A percentile compares a stretch with the other conserved stretches of the same genome.
These are phyloP conservation scores for Strombidium stylifer DNA, from an alignment of 73 alveolate genomes.

Conservation along the genomic window DNA sequence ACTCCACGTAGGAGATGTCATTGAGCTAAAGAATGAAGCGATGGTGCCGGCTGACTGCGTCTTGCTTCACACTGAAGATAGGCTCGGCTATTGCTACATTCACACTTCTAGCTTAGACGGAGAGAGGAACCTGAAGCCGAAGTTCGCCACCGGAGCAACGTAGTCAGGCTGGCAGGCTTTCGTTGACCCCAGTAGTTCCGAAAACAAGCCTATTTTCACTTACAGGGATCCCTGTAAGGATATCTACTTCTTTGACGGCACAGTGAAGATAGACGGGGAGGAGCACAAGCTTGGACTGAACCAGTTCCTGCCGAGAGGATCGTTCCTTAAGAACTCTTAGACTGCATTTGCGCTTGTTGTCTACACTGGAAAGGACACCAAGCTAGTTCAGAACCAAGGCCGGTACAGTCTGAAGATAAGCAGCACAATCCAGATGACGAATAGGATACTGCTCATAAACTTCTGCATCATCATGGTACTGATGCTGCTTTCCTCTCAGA, in stretches of 20 bases:
- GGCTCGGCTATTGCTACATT: no score
- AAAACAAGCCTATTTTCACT: background rate
- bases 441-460: conserved; percentile 2
- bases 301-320: background rate
- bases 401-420: conserved; percentile 2
- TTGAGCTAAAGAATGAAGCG: conserved; percentile 4
- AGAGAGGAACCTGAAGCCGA: conserved; percentile 19
- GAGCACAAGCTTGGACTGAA: background rate
- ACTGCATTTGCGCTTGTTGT: background rate
- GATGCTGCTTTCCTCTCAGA: background rate
- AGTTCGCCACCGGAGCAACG: background rate
- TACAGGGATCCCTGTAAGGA: background rate
- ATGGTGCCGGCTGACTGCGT: conserved; percentile 30
- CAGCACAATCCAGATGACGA: background rate
- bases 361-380: conserved; percentile 15
- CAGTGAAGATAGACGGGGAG: background rate
- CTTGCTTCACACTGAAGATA: background rate
- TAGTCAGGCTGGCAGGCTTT: background rate
- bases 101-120: conserved; percentile 21
- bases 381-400: conserved; percentile 1
- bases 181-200: no score
- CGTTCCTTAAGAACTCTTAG: conserved; percentile 1
- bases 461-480: background rate
- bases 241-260: background rate
- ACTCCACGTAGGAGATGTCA: conserved; percentile 19